Evolutionary conservation across 2,329 filamentous ascomycete genomes (phyloP).

Genomic region (Sphaceloma murrayae): DNA sequence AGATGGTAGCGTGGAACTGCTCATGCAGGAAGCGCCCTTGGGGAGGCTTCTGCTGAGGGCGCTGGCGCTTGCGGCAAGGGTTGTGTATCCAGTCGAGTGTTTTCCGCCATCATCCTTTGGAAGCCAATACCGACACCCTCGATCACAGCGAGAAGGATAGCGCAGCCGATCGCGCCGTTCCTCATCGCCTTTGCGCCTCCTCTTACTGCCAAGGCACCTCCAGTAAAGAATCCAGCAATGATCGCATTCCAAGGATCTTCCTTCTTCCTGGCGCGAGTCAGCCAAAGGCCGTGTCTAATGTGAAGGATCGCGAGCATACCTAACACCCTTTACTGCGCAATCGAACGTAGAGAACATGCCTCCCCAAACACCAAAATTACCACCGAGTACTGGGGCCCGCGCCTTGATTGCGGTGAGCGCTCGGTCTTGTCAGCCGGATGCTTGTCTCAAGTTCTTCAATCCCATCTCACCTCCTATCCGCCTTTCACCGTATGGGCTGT

Average conservation of each 20-base stretch:
- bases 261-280: conserved; percentile 52
- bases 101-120: conserved; percentile 85
- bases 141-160: conserved; percentile 86
- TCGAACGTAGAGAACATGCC: conserved; percentile 93
- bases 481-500: conserved; percentile 69
- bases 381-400: conserved; percentile 86
- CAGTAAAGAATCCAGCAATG: conserved; percentile 93
- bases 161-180: conserved; percentile 94
- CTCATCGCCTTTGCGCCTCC: conserved; percentile 85
- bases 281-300: conserved; percentile 4
- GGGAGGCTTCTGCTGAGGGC: conserved; percentile 15
- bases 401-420: conserved; percentile 95
- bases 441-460: not conserved
- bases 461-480: conserved; percentile 60
- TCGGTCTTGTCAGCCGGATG: conserved; percentile 19
- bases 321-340: conserved; percentile 81
- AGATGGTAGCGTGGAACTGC: not conserved
- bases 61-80: conserved; percentile 33
- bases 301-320: conserved; percentile 19
- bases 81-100: conserved; percentile 64
- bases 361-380: conserved; percentile 97
- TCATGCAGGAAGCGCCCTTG: conserved; percentile 18
- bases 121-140: conserved; percentile 96
- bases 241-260: conserved; percentile 98
- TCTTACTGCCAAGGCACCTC: conserved; percentile 80